phyloP scores from a whole-genome alignment of 1,284 basidiomycete species.

The Boletus sp. region DNA sequence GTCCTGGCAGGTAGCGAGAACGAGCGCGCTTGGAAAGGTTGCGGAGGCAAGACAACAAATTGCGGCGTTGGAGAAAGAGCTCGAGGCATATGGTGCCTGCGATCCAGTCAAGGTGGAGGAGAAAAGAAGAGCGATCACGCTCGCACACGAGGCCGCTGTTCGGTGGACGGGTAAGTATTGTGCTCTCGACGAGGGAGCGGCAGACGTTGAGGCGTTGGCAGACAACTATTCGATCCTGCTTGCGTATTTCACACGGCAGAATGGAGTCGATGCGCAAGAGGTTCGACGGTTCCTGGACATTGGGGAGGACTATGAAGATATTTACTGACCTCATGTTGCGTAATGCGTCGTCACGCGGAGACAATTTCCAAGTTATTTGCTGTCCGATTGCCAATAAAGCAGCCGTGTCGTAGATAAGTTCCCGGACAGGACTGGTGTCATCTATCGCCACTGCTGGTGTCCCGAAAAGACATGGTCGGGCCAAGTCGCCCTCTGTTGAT shows the following conservation, averaged over 20 bases:
- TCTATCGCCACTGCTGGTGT: conserved; percentile 2
- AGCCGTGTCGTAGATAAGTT: not conserved
- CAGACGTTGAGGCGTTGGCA: conserved; percentile 10
- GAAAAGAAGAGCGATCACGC: conserved; percentile 60
- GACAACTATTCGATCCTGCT: conserved; percentile 64
- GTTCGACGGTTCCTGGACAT: conserved; percentile 62
- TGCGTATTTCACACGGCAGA: conserved; percentile 61
- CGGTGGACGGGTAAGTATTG: conserved; percentile 76
- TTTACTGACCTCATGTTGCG: conserved; percentile 38
- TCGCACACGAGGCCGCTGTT: conserved; percentile 75
- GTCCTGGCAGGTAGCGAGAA: conserved; percentile 50
- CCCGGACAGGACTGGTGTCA: not conserved
- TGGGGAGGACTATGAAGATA: conserved; percentile 70
- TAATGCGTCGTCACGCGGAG: conserved; percentile 15
- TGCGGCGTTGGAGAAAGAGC: conserved; percentile 59
- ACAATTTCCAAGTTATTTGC: conserved; percentile 7
- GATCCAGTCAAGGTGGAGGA: conserved; percentile 79
- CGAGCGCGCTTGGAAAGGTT: conserved; percentile 47
- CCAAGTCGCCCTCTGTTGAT: conserved; percentile 18
- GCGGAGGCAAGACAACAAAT: conserved; percentile 50
- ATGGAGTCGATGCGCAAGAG: conserved; percentile 51
- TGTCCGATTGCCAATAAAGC: not conserved
- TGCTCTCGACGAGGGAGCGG: not conserved
- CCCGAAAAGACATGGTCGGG: conserved; percentile 27
- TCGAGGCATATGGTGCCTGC: conserved; percentile 74